phyloP scores from a whole-genome alignment of 345 rosid genomes.

The Boechera retrofracta region DNA sequence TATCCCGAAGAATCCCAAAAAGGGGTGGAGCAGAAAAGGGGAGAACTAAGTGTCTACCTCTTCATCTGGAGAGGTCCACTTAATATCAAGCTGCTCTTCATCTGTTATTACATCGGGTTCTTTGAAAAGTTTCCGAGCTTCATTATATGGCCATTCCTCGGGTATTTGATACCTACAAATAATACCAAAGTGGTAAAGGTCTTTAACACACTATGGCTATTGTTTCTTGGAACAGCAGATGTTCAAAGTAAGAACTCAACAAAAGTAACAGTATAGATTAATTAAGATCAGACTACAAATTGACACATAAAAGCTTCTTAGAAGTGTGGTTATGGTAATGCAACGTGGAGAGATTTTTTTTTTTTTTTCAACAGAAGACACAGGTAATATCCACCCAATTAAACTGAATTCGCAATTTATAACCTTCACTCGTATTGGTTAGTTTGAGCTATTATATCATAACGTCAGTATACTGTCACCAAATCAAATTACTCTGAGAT shows the following conservation, averaged over 20 bases:
- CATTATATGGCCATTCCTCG: conserved; percentile 86
- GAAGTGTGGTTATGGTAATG: not conserved
- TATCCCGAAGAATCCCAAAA: not conserved
- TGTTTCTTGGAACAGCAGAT: not conserved
- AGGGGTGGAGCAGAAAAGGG: conserved; percentile 11
- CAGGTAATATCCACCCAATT: conserved; percentile 9
- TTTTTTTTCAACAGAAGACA: not conserved
- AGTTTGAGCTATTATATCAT: not conserved
- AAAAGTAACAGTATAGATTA: not conserved
- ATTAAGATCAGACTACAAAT: not conserved
- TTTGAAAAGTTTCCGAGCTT: conserved; percentile 79
- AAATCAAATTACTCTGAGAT: conserved; percentile 19
- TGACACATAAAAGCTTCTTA: not conserved
- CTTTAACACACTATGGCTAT: not conserved
- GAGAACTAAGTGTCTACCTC: conserved; percentile 56
- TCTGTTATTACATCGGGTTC: conserved; percentile 72
- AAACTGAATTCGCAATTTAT: conserved; percentile 2
- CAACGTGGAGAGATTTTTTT: not conserved
- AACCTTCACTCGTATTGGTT: conserved; percentile 21
- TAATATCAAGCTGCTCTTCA: conserved; percentile 72
- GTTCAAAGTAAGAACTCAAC: conserved; percentile 8
- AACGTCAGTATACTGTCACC: not conserved
- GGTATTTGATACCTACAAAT: conserved; percentile 76
- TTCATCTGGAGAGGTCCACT: conserved; percentile 90
- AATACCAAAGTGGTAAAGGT: not conserved